These are phyloP conservation scores for Rhodotorula sp. DNA, from an alignment of 1,284 basidiomycete species.

Conservation along the genomic window DNA sequence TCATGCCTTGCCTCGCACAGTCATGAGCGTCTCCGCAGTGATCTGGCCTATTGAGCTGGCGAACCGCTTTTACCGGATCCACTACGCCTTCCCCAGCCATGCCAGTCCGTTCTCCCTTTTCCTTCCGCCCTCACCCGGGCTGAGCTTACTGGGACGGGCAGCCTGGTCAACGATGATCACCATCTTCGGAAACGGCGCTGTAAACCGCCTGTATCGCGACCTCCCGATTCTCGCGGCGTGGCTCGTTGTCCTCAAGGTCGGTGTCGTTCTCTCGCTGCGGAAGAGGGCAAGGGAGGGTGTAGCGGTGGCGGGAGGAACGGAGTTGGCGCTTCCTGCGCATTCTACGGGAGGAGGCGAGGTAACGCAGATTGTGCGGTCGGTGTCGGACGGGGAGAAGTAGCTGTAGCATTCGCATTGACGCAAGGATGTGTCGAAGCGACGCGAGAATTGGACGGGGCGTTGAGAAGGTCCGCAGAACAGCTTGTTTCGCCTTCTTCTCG, in stretches of 20 bases:
- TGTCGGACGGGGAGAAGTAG: not conserved
- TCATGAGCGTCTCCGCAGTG: constrained; percentile 17
- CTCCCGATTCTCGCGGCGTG: constrained; percentile 37
- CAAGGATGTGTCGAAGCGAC: too few species aligned
- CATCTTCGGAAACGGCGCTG: constrained; percentile 23
- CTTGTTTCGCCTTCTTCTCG: too few species aligned
- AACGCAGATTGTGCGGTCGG: not conserved
- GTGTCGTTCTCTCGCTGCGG: constrained; percentile 32
- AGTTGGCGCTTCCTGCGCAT: not conserved
- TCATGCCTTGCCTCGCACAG: too few species aligned
- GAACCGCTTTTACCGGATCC: constrained; percentile 36
- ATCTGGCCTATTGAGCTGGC: constrained; percentile 36
- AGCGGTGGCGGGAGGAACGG: not conserved
- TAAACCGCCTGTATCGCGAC: constrained; percentile 33
- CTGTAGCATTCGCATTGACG: too few species aligned
- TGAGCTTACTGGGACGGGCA: not conserved
- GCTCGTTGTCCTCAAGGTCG: constrained; percentile 36
- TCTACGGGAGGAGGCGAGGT: too few species aligned
- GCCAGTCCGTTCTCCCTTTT: constrained; percentile 3
- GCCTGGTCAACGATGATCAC: constrained; percentile 14
- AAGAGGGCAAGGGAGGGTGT: constrained; percentile 1
- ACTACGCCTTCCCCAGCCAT: constrained; percentile 25
- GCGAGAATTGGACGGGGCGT: too few species aligned
- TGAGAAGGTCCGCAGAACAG: too few species aligned
- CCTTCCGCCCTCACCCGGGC: not conserved